phyloP scores from a whole-genome alignment of 2,329 filamentous ascomycete species.

The Aspergillus viridinutans region DNA sequence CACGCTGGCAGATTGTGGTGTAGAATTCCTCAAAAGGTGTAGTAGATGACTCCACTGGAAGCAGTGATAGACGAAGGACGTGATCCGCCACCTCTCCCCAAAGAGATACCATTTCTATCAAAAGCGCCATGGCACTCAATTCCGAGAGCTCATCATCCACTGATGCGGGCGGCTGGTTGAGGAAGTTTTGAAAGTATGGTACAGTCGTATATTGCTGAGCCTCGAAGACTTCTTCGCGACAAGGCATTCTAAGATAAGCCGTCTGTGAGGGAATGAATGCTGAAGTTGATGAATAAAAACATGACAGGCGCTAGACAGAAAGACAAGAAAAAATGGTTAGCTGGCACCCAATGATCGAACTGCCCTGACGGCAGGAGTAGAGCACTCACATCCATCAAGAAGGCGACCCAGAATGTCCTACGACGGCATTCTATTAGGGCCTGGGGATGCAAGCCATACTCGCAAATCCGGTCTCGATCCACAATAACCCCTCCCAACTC shows the following conservation, averaged over 20 bases:
- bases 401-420: conserved; percentile 68
- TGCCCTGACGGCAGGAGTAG: not conserved
- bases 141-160: conserved; percentile 36
- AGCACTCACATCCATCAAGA: conserved; percentile 59
- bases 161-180: conserved; percentile 38
- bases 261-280: conserved; percentile 60
- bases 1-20: conserved; percentile 46
- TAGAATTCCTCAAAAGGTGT: conserved; percentile 51
- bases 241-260: conserved; percentile 64
- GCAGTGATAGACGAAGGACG: conserved; percentile 51
- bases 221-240: conserved; percentile 59
- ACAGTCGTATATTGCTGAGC: conserved; percentile 53
- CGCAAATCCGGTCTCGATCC: conserved; percentile 44
- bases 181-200: conserved; percentile 57
- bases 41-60: conserved; percentile 41
- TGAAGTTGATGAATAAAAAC: conserved; percentile 52
- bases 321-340: conserved; percentile 7
- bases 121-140: conserved; percentile 54
- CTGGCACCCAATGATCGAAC: not conserved
- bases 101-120: conserved; percentile 60
- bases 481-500: conserved; percentile 52
- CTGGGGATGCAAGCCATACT: conserved; percentile 55
- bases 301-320: conserved; percentile 51
- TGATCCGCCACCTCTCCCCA: conserved; percentile 63
- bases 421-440: conserved; percentile 64